These are phyloP conservation scores for Clausena lansium DNA, from an alignment of 345 rosid species.

Conservation along the genomic window DNA sequence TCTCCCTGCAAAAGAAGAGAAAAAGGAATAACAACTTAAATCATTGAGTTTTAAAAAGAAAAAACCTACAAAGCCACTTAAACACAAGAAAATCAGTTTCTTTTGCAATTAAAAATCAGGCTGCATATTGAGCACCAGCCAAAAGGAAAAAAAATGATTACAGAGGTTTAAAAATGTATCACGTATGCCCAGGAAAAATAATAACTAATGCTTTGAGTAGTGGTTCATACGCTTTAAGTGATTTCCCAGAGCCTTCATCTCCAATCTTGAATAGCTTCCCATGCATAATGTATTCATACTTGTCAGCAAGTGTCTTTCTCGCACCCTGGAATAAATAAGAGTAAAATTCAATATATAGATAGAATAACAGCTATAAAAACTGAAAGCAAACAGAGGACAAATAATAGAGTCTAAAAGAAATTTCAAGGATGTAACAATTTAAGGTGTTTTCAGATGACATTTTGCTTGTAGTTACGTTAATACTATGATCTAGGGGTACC, in stretches of 20 bases:
- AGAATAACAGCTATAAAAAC: background rate
- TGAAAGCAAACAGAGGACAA: background rate
- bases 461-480: background rate
- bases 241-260: constrained; percentile 61
- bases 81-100: too few species aligned
- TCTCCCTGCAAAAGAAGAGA: constrained; percentile 48
- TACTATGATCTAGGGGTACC: background rate
- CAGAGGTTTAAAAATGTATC: background rate
- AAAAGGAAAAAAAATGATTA: background rate
- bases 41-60: background rate
- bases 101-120: too few species aligned
- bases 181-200: background rate
- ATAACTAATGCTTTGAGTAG: background rate
- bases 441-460: background rate
- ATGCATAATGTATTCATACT: constrained; percentile 87
- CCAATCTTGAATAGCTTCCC: constrained; percentile 86
- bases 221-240: constrained; percentile 61
- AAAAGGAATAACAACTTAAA: background rate
- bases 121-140: too few species aligned
- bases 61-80: background rate
- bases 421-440: background rate
- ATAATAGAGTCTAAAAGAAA: background rate
- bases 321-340: constrained; percentile 44
- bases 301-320: constrained; percentile 81
- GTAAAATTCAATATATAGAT: background rate